Base-by-base conservation (phyloP, 1,139 yeast species). In the Debaryomycetaceae sp. region DNA sequence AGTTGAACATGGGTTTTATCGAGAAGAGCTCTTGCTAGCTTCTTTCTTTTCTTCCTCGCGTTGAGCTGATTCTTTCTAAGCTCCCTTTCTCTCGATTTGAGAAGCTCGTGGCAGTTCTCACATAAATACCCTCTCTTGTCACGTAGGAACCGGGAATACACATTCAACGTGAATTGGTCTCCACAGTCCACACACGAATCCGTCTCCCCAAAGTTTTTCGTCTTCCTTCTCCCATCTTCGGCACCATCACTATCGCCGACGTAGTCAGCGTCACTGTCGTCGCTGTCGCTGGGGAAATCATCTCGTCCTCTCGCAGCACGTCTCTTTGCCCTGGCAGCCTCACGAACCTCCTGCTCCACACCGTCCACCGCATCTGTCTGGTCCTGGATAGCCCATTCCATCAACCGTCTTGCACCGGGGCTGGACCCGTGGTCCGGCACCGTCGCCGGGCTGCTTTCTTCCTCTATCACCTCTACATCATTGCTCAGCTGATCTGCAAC, bases 11-110 rank as follows among this genome's bases (percentile, higher is more conserved):
- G 81, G 44, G 82, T 75, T 56, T 83, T 78, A 56, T 93, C 91
- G 45, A 93, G 72, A 40, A 93, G 70, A 2, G 96, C 95, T 48
- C 84, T 87, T 0, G 98, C 97, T 35, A 86, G 71, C 65, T 80
- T 81, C 68, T 85, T 87, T 47, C 96, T 77, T 57, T 79, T 78
- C 58, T 83, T 85, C 44, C 95, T 73, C 11, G 89, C 87, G 46
- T 78, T 78, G 27, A 80, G 55, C 60, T 78, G 85, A 61, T 72
- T 81, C 54, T 67, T 75, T 49, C 75, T 74, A 42, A 71, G 65
- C 31, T 72, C 65, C 40, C 72, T 60, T 49, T 80, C 83, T 39
- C 72, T 59, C 38, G 65, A 66, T 51, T 69, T 68, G 42, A 71
- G 66, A 35, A 58, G 59, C 45, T 71, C 75, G 27, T 83, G 78